A percentile compares a stretch with the other conserved stretches of the same genome.
Conservation (phyloP, 805 yeast species). For the Candida suzukii region DNA sequence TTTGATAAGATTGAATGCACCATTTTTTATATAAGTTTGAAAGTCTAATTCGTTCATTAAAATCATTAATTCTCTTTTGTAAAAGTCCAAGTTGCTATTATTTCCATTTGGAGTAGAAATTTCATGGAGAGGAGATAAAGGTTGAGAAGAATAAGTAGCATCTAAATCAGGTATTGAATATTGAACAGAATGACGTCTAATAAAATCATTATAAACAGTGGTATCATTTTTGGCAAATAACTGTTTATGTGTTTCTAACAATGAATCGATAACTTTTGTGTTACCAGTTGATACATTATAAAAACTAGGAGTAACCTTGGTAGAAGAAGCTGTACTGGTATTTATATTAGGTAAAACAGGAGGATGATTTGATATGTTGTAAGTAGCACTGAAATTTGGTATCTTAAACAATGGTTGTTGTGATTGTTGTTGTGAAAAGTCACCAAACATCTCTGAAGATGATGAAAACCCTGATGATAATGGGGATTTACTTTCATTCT, state of each 20-base stretch:
- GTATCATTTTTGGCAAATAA: constrained; percentile 9
- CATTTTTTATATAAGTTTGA: constrained; percentile 42
- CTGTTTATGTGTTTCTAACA: constrained; percentile 13
- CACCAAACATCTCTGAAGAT: too few relatives aligned
- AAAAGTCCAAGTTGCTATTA: too few relatives aligned
- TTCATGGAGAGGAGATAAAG: too few relatives aligned
- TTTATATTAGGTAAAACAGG: too few relatives aligned
- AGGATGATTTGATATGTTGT: too few relatives aligned
- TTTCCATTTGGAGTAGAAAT: too few relatives aligned
- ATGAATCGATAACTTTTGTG: constrained; percentile 3
- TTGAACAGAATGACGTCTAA: constrained; percentile 3
- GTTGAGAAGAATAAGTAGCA: background rate
- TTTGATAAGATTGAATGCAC: constrained; percentile 16
- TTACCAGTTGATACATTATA: background rate
- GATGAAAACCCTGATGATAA: background rate
- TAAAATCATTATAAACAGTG: background rate
- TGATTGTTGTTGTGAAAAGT: background rate
- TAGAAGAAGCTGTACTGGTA: background rate
- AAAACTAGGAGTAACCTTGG: background rate
- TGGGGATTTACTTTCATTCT: background rate
- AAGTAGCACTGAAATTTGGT: background rate
- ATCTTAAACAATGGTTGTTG: background rate
- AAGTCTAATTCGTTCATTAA: constrained; percentile 57
- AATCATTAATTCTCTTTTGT: constrained; percentile 51
- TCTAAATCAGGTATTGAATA: background rate